phyloP scores from a whole-genome alignment of 2,329 filamentous ascomycete species.

The Ophiognomonia clavigignenti-juglandacearum region DNA sequence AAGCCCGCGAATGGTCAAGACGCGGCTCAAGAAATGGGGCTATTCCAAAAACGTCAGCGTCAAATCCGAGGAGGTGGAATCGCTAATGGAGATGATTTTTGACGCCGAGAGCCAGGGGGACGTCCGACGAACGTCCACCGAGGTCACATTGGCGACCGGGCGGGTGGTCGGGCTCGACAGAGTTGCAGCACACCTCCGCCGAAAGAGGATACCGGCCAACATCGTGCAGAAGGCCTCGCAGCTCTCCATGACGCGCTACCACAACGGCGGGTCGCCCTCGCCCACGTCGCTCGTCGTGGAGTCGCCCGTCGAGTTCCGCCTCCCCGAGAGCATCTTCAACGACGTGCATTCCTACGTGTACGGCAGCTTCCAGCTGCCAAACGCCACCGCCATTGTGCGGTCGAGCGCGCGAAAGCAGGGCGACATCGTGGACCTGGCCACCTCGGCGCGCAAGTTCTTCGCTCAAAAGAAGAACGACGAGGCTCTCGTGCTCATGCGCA shows the following conservation, averaged over 20 bases:
- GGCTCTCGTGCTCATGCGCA: constrained; percentile 9
- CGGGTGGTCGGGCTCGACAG: constrained; percentile 14
- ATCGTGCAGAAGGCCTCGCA: constrained; percentile 4
- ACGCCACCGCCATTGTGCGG: background rate
- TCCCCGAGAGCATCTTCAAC: constrained; percentile 12
- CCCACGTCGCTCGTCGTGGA: constrained; percentile 3
- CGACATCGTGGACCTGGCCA: constrained; percentile 5
- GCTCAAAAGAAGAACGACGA: constrained; percentile 7
- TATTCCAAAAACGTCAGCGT: constrained; percentile 17
- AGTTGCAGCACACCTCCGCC: constrained; percentile 14
- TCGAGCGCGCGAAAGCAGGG: background rate
- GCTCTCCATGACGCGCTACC: background rate
- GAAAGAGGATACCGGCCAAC: constrained; percentile 9
- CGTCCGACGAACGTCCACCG: constrained; percentile 8
- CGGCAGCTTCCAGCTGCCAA: constrained; percentile 1
- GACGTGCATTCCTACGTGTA: constrained; percentile 14
- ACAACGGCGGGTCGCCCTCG: constrained; percentile 5
- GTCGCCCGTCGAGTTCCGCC: constrained; percentile 8
- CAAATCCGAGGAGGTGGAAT: constrained; percentile 13
- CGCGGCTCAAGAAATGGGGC: constrained; percentile 17
- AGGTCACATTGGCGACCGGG: constrained; percentile 13
- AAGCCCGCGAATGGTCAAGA: constrained; percentile 14
- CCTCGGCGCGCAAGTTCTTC: constrained; percentile 10
- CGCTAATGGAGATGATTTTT: constrained; percentile 12
- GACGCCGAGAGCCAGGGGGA: constrained; percentile 13